phyloP scores from a whole-genome alignment of 1,284 basidiomycete genomes.

The Abortiporus biennis region DNA sequence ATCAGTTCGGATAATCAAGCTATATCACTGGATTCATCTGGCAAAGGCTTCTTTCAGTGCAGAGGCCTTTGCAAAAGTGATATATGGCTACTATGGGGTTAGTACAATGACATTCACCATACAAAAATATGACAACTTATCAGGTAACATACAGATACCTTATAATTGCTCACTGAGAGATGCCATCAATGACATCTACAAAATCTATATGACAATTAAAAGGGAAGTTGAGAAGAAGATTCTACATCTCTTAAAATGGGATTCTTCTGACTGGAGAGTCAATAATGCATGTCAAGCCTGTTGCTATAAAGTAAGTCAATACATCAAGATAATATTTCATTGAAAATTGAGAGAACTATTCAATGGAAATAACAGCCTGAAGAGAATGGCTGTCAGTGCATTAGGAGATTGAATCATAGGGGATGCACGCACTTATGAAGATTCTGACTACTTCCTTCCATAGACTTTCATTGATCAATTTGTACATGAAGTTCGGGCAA shows the following conservation, averaged over 20 bases:
- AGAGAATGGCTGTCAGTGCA: constrained; percentile 16
- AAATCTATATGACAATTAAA: constrained; percentile 23
- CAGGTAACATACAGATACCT: constrained; percentile 4
- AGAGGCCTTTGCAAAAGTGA: constrained; percentile 26
- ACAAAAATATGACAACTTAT: not conserved
- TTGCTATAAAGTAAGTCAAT: constrained; percentile 5
- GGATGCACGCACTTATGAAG: too few species aligned
- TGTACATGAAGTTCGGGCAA: constrained; percentile 23
- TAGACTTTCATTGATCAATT: constrained; percentile 21
- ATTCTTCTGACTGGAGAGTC: constrained; percentile 20
- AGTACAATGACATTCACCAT: constrained; percentile 5
- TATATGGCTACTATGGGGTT: constrained; percentile 28
- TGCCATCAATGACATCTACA: constrained; percentile 16
- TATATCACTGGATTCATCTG: constrained; percentile 12
- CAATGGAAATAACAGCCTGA: constrained; percentile 30
- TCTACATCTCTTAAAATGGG: constrained; percentile 13
- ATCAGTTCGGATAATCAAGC: not conserved
- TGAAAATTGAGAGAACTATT: constrained; percentile 8
- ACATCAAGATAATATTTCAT: not conserved
- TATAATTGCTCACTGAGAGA: constrained; percentile 3
- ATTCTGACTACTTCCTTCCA: constrained; percentile 21
- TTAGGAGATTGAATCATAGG: too few species aligned
- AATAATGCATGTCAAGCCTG: constrained; percentile 9
- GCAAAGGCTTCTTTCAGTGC: constrained; percentile 24
- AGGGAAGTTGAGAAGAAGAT: constrained; percentile 9